Conservation (phyloP, 352 stramenopile species). For the Peronosclerospora sorghi region DNA sequence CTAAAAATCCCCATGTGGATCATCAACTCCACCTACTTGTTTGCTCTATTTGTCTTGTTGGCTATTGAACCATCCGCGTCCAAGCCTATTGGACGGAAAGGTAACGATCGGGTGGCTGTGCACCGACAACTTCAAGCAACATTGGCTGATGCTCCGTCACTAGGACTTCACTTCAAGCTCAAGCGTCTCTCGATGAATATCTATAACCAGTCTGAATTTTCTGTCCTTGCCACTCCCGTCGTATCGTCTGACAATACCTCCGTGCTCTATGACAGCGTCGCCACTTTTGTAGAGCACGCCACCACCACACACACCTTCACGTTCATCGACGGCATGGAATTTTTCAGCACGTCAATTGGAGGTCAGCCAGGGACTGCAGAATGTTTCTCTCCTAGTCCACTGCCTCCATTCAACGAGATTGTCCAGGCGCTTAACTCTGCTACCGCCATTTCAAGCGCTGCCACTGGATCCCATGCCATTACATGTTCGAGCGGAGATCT, state of each 20-base stretch:
- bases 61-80: no score
- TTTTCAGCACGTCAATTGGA: background rate
- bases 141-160: slow-evolving; percentile 4
- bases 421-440: background rate
- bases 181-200: slow-evolving; percentile 23
- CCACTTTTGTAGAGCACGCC: slow-evolving; percentile 6
- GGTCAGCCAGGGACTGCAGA: no score
- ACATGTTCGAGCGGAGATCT: background rate
- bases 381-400: background rate
- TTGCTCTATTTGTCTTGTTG: no score
- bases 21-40: no score
- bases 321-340: slow-evolving; percentile 11
- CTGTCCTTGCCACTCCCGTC: slow-evolving; percentile 10
- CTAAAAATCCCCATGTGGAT: no score
- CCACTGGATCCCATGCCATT: background rate
- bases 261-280: slow-evolving; percentile 19
- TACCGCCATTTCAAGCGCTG: slow-evolving; percentile 4
- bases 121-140: no score
- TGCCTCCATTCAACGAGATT: background rate
- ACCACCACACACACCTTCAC: slow-evolving; percentile 13
- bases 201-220: slow-evolving; percentile 16
- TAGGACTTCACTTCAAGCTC: slow-evolving; percentile 14
- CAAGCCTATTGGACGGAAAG: no score
- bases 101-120: no score
- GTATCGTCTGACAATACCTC: background rate